Base-by-base conservation (phyloP, 2,329 filamentous ascomycete species). In the Parastagonospora nodorum region DNA sequence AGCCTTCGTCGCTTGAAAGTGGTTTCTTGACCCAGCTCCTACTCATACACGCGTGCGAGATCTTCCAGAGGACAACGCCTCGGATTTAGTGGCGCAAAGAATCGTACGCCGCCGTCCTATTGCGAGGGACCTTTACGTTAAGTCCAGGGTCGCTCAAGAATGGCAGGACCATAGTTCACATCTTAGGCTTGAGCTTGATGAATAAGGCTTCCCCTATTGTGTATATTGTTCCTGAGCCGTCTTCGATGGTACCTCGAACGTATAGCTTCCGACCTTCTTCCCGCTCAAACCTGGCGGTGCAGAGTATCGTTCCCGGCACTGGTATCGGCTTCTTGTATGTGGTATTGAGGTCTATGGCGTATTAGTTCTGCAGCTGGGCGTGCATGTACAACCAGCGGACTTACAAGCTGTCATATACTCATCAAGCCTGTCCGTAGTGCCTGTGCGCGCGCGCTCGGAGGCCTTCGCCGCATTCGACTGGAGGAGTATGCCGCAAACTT, bases 171-270 rank as follows among this genome's bases (percentile, higher is more conserved):
- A 19, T 33, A 1, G 29, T 33, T 62, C 48, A 71, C 48, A 71
- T 39, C 46, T 63, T 71, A 4, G 48, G 53, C 45, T 54, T 64
- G 24, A 62, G 41, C 43, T 64, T 59, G 28, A 80, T 66, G 61
- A 82, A 87, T 58, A 87, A 60, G n/a, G 74, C 78, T 28, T 86
- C 82, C 1, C 74, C 82, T 15, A 63, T 76, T 5, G 84, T 80
- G 62, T 82, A 74, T 32, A 82, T 69, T 2, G 60, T 70, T 1
- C 80, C 80, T 2, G 76, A 60, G 1, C 76, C 78, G 51, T 82
- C 76, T 63, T 81, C 79, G 15, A 87, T 67, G 29, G 74, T 75
- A 1, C 74, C 81, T 41, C 74, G 73, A 7, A 80, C 65, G 58
- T 73, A 84, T 14, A 78, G 71, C 72, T 87, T 87, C 57, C 82